These are phyloP conservation scores for Fusarium nelsonii DNA, from an alignment of 2,329 filamentous ascomycete species.

Conservation along the genomic window DNA sequence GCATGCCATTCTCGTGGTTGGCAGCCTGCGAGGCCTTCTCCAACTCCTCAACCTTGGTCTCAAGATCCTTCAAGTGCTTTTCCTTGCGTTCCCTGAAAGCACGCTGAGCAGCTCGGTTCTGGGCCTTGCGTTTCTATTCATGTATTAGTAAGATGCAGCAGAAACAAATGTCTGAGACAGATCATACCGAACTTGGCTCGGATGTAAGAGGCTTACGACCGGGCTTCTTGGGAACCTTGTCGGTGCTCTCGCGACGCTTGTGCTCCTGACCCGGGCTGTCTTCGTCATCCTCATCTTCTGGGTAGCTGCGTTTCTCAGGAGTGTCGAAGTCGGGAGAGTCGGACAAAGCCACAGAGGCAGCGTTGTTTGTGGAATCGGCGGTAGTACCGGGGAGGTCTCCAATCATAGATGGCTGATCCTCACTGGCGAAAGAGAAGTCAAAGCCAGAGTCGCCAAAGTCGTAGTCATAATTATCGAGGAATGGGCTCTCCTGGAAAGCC, in stretches of 20 bases:
- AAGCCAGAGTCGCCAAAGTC: slow-evolving; percentile 82
- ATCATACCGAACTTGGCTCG: slow-evolving; percentile 92
- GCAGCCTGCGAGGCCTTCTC: slow-evolving; percentile 86
- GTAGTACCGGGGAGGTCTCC: slow-evolving; percentile 71
- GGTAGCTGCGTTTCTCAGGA: slow-evolving; percentile 78
- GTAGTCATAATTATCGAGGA: slow-evolving; percentile 81
- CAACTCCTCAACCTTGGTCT: slow-evolving; percentile 79
- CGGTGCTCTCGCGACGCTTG: slow-evolving; percentile 84
- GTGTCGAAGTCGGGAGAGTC: slow-evolving; percentile 68
- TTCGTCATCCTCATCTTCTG: slow-evolving; percentile 77
- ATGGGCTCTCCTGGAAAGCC: slow-evolving; percentile 80
- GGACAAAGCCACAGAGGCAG: slow-evolving; percentile 62
- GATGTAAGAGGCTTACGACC: slow-evolving; percentile 95
- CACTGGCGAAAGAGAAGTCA: slow-evolving; percentile 69
- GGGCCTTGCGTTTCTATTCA: slow-evolving; percentile 89
- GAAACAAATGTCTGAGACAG: neutral
- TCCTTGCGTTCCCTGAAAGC: slow-evolving; percentile 96
- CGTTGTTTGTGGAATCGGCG: slow-evolving; percentile 22
- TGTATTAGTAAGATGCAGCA: slow-evolving; percentile 24
- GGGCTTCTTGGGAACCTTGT: slow-evolving; percentile 93
- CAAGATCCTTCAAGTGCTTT: slow-evolving; percentile 86
- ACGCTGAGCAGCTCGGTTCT: slow-evolving; percentile 91
- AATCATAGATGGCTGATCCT: slow-evolving; percentile 75
- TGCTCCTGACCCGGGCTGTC: slow-evolving; percentile 58
- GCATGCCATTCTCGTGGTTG: slow-evolving; percentile 85